Conservation (phyloP, 1,139 yeast genomes). For the Diutina scorzettiae region DNA sequence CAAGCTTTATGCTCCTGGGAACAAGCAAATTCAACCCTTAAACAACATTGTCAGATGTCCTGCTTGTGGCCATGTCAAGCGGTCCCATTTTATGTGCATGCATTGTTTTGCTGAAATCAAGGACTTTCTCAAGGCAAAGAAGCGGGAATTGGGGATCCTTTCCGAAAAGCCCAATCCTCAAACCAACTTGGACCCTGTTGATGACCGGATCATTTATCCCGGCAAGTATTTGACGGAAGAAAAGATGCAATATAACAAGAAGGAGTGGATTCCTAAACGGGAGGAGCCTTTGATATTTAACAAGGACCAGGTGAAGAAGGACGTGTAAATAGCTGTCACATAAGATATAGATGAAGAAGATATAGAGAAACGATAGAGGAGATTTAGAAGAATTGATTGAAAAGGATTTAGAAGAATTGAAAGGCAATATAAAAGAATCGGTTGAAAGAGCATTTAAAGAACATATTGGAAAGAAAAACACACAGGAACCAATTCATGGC, state of each 20-base stretch:
- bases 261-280: constrained; percentile 53
- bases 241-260: constrained; percentile 30
- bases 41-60: constrained; percentile 83
- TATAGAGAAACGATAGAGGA: no score
- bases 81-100: constrained; percentile 89
- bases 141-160: constrained; percentile 20
- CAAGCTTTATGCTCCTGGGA: constrained; percentile 71
- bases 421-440: no score
- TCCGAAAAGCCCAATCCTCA: constrained; percentile 19
- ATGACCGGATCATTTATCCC: constrained; percentile 63
- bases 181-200: constrained; percentile 47
- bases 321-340: neutral
- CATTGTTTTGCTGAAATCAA: constrained; percentile 78
- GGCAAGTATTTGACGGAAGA: constrained; percentile 45
- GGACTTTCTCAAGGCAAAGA: constrained; percentile 49
- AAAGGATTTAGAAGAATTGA: no score
- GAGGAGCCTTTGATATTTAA: constrained; percentile 12
- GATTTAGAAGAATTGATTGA: no score
- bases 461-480: no score
- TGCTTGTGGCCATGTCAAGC: constrained; percentile 85
- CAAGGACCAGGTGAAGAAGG: neutral
- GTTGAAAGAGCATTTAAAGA: no score
- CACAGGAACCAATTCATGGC: no score
- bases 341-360: no score
- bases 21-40: constrained; percentile 66